Conservation (phyloP, 441 rosid species). For the Populus tomentosa region DNA sequence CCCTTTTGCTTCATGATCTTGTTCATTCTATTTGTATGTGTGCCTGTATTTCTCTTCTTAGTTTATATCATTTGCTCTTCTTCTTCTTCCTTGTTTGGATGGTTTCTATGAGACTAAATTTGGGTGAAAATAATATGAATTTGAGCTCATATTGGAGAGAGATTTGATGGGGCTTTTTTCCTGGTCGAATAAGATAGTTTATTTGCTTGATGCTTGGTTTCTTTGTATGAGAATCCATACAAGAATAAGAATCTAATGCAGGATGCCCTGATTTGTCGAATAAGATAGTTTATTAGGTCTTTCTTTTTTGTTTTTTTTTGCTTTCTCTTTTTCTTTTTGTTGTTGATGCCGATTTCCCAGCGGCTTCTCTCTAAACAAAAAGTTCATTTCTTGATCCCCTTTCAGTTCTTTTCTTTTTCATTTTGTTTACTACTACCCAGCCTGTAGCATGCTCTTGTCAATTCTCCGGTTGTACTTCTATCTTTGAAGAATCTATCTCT, state of each 20-base stretch:
- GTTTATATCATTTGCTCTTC: neutral
- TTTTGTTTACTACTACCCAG: neutral
- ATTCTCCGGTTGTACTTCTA: neutral
- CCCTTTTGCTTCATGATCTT: conserved; percentile 10
- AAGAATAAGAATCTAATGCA: conserved; percentile 17
- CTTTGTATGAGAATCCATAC: neutral
- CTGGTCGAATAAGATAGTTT: neutral
- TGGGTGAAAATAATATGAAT: too few species aligned
- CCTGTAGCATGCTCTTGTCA: conserved; percentile 6
- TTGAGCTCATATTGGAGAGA: too few species aligned
- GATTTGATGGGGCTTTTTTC: neutral
- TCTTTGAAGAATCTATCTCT: neutral
- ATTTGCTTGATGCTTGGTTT: conserved; percentile 3
- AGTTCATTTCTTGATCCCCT: conserved; percentile 20
- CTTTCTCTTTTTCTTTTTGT: conserved; percentile 2
- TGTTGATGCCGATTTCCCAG: conserved; percentile 19
- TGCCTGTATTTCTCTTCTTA: neutral
- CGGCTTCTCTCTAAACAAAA: conserved; percentile 10
- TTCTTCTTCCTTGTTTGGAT: neutral
- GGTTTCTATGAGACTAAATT: neutral
- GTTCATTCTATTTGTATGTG: neutral
- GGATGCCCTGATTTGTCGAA: neutral
- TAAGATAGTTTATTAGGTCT: neutral
- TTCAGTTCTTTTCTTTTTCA: conserved; percentile 4
- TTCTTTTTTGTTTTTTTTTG: neutral